phyloP scores from a whole-genome alignment of 345 rosid species.

The Turnera subulata region DNA sequence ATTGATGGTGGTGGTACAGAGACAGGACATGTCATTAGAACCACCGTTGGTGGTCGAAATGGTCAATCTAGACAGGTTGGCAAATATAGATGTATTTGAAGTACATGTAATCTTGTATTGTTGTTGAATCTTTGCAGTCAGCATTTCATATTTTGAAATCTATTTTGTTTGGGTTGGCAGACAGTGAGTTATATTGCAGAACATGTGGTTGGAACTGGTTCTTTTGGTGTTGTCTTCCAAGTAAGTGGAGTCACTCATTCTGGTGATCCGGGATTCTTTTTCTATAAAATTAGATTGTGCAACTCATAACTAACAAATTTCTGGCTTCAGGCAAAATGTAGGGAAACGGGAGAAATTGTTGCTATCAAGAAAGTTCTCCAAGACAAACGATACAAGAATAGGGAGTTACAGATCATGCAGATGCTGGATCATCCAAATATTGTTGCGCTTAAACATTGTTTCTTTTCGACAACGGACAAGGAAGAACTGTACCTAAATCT shows the following conservation, averaged over 20 bases:
- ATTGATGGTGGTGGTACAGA: constrained; percentile 87
- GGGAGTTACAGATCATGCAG: constrained; percentile 90
- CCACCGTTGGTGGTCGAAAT: constrained; percentile 83
- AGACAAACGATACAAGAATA: constrained; percentile 94
- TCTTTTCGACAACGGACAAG: constrained; percentile 91
- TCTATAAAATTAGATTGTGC: constrained; percentile 1
- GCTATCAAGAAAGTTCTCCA: constrained; percentile 98
- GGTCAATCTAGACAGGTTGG: constrained; percentile 88
- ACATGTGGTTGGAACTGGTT: constrained; percentile 96
- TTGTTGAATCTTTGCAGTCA: too few species aligned
- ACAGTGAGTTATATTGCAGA: constrained; percentile 84
- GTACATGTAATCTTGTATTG: neutral
- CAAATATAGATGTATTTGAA: constrained; percentile 1
- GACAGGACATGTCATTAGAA: constrained; percentile 85
- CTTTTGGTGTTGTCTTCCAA: constrained; percentile 92
- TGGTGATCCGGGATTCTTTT: neutral
- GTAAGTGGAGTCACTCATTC: constrained; percentile 39
- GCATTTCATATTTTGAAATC: constrained; percentile 7
- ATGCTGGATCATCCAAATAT: constrained; percentile 92
- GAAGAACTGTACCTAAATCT: constrained; percentile 95
- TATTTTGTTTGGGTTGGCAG: constrained; percentile 42
- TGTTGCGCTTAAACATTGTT: constrained; percentile 78
- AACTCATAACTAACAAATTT: constrained; percentile 16
- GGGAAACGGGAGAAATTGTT: constrained; percentile 91
- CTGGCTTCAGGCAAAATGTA: constrained; percentile 78